These are phyloP conservation scores for Stropharia rugosoannulata DNA, from an alignment of 768 basidiomycete genomes.

Conservation along the genomic window DNA sequence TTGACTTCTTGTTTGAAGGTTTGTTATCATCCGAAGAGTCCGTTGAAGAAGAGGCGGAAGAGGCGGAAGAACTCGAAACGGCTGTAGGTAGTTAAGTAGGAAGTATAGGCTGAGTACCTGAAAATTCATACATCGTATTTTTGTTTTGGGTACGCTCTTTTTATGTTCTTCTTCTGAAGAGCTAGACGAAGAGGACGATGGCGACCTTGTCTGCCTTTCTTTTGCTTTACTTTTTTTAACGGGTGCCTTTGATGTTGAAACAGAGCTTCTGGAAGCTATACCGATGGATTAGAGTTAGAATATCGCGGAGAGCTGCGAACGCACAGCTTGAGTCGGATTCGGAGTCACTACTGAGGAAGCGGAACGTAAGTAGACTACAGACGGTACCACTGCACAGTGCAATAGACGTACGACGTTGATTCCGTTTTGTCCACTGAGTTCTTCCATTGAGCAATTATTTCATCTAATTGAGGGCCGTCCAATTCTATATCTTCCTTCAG, in stretches of 20 bases:
- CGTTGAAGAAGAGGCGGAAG: constrained; percentile 12
- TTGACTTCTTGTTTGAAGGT: not conserved
- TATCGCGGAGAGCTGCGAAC: constrained; percentile 25
- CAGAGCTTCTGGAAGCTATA: constrained; percentile 10
- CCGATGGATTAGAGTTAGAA: constrained; percentile 14
- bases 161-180: not conserved
- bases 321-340: constrained; percentile 22
- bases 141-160: not conserved
- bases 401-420: constrained; percentile 9
- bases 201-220: constrained; percentile 15
- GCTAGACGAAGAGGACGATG: not conserved
- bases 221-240: constrained; percentile 23
- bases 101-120: not conserved
- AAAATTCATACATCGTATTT: not conserved
- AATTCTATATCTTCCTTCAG: constrained; percentile 52
- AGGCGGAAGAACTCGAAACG: constrained; percentile 5
- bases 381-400: not conserved
- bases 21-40: not conserved
- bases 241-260: constrained; percentile 13
- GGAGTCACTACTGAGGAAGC: constrained; percentile 8
- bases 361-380: constrained; percentile 4
- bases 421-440: constrained; percentile 23
- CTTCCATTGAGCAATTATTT: constrained; percentile 70
- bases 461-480: constrained; percentile 57
- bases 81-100: constrained; percentile 5